Evolutionary conservation across 805 yeast genomes (phyloP), one percentile per base, ranked within the genome.

Genomic region (Priceomyces haplophilus): DNA sequence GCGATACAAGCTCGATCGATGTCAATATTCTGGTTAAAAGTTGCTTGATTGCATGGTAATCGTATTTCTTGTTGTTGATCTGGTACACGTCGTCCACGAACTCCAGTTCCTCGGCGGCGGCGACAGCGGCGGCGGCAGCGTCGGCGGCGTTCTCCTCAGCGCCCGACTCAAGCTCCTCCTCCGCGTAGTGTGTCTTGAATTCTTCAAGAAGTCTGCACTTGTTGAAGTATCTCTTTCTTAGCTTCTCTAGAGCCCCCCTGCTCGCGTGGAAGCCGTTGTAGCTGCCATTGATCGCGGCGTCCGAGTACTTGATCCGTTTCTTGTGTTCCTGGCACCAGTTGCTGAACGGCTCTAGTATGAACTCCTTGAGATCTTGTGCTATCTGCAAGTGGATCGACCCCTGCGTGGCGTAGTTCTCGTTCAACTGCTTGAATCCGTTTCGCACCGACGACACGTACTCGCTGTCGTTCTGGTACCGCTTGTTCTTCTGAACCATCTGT

Each of bases 311-410:
- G 1, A 88, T 74, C 37, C 95, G 66, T 50, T 77, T 78, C 41
- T 75, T 75, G 61, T 88, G 95, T 41, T 83, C 89, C 13, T 67
- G 69, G 33, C 89, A 75, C 95, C 95, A 88, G 52, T 76, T 75
- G 8, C 78, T 61, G 54, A 88, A 88, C 1, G 95, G 96, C 18
- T 72, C 73, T 39, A 85, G 56, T 1, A 88, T 91, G 59, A 78
- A 65, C 1, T 65, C 53, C 43, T 76, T 74, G 45, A 88, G 81
- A 48, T 76, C 78, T 3, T 74, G 68, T 1, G 91, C 85, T 20
- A 87, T 77, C 38, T 75, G 74, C 34, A 78, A 43, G 57, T 83
- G 90, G 29, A 71, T 67, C 37, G 62, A 60, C 4, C 86, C 87
- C 59, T 85, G 85, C 29, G 64, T 69, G 15, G 62, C 62, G 73